Conservation (phyloP, 2,329 filamentous ascomycete species). For the Beauveria scarabaeidicola region DNA sequence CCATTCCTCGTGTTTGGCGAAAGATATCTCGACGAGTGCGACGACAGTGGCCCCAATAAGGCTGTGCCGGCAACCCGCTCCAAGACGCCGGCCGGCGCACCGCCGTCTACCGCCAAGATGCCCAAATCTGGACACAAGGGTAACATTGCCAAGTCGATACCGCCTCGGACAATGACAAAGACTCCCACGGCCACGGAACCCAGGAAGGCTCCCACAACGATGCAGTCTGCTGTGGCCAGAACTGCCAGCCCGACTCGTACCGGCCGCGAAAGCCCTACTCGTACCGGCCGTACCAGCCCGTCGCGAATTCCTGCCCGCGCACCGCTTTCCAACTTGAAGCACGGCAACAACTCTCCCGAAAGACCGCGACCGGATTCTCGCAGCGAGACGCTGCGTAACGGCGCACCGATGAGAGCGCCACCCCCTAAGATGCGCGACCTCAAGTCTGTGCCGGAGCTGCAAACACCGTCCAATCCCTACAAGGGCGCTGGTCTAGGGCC, state of each 20-base stretch:
- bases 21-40: conserved; percentile 80
- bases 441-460: conserved; percentile 40
- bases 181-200: conserved; percentile 41
- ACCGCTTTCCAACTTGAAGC: conserved; percentile 59
- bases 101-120: conserved; percentile 36
- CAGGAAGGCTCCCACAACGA: conserved; percentile 22
- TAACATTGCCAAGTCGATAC: conserved; percentile 24
- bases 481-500: conserved; percentile 39
- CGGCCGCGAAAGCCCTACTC: conserved; percentile 24
- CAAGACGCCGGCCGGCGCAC: conserved; percentile 64
- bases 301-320: conserved; percentile 59
- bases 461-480: conserved; percentile 41
- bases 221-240: conserved; percentile 15
- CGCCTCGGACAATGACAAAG: conserved; percentile 38
- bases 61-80: conserved; percentile 45
- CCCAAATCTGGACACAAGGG: conserved; percentile 26
- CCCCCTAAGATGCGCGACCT: conserved; percentile 92
- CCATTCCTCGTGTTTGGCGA: conserved; percentile 91
- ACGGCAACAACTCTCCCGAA: conserved; percentile 75
- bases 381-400: conserved; percentile 41
- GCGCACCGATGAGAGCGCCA: conserved; percentile 55
- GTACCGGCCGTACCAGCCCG: conserved; percentile 25
- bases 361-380: conserved; percentile 42
- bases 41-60: conserved; percentile 50
- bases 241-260: conserved; percentile 14